Evolutionary conservation across 192 early-diverging fungal genomes (phyloP), one percentile per base, ranked within the genome.

Genomic region (Backusella westeae): DNA sequence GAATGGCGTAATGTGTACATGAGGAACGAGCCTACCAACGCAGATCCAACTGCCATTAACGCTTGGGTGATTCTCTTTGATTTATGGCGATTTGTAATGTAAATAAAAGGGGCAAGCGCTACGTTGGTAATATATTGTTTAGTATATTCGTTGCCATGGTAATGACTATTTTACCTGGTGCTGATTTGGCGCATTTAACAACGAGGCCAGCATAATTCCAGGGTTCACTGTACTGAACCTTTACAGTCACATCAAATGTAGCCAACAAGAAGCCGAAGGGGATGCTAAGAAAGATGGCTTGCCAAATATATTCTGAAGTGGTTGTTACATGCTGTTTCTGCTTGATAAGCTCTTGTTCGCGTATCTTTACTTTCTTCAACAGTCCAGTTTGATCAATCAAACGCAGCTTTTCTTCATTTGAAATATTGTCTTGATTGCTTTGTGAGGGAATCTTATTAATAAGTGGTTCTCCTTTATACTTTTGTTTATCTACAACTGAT

Each of bases 1-100:
- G 92, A 87, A 38, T 90, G 83, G 71, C 85, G 72, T 75, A 89
- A 84, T 26, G 90, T 89, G 71, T 91, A 87, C 19, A 93, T 59
- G 69, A 93, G 88, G 72, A 90, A 91, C 53, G 87, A 87, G 19
- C 92, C 92, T 59, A 83, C 85, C 4, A 85, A 46, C 6, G 82
- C 79, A 21, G 89, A 81, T 5, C 80, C 78, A 49, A 84, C 9
- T 53, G 88, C 80, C 87, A 90, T 88, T 39, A 84, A 39, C 15
- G 84, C 73, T 63, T 88, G 86, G 14, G 85, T 85, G 4, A 84
- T n/a, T 39, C 79, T 83, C 23, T 49, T 67, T 23, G 67, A 69
- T 65, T 88, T 91, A 77, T 86, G 82, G 34, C 86, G 82, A 74
- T 90, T 87, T 7, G 88, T 90, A 10, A 90, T 67, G 65, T 91